Percentiles rank a stretch among this genome's conserved stretches.
These are phyloP conservation scores for Ustilago tritici DNA, from an alignment of 1,284 basidiomycete species.

Conservation along the genomic window DNA sequence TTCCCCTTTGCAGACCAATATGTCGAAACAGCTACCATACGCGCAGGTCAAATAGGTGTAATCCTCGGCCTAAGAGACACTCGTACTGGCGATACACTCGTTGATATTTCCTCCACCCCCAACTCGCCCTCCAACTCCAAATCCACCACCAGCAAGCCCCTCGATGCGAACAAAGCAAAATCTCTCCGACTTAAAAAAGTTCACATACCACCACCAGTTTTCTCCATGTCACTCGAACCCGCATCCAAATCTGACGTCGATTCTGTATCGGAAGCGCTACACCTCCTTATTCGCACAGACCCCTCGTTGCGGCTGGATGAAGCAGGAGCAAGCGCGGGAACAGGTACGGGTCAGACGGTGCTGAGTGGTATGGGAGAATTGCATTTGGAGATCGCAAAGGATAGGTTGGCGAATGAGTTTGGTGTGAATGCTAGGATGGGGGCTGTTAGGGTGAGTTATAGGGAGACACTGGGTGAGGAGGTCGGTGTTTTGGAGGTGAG, in stretches of 20 bases:
- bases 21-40: conserved; percentile 83
- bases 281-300: conserved; percentile 83
- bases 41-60: conserved; percentile 86
- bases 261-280: conserved; percentile 80
- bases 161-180: conserved; percentile 19
- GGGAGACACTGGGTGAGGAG: conserved; percentile 76
- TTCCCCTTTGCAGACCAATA: conserved; percentile 82
- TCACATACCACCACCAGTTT: conserved; percentile 82
- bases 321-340: conserved; percentile 22
- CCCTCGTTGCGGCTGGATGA: conserved; percentile 79
- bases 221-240: conserved; percentile 70
- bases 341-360: conserved; percentile 80
- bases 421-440: conserved; percentile 82
- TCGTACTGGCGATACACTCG: conserved; percentile 86
- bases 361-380: conserved; percentile 85
- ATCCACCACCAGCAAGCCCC: not conserved
- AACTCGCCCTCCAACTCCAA: not conserved
- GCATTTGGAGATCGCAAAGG: conserved; percentile 87
- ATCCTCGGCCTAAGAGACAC: conserved; percentile 84
- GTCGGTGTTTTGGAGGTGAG: conserved; percentile 21
- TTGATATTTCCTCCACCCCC: conserved; percentile 44
- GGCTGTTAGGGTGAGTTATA: conserved; percentile 80
- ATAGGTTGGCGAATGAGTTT: conserved; percentile 83
- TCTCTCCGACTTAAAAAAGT: conserved; percentile 76
- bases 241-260: conserved; percentile 74